Evolutionary conservation across 805 yeast species (phyloP).

Genomic region (Sporopachydermia lactativora): DNA sequence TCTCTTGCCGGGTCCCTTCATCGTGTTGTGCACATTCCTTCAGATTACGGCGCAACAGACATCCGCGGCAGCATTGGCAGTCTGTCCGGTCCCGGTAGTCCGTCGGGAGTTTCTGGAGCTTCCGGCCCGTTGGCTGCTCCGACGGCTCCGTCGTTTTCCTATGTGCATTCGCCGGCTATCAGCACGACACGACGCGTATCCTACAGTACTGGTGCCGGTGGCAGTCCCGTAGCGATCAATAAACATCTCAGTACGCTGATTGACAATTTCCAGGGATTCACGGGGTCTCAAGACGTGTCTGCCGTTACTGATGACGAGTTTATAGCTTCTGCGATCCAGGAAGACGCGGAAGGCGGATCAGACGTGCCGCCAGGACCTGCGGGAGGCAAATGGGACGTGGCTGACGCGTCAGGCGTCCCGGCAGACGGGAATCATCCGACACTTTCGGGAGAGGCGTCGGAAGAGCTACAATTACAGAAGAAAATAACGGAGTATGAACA

Average conservation of each 20-base stretch:
- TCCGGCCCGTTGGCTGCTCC: neutral
- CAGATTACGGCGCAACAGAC: neutral
- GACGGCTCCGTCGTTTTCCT: neutral
- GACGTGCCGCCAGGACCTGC: neutral
- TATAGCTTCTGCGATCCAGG: neutral
- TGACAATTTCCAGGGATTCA: neutral
- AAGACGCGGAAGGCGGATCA: constrained; percentile 4
- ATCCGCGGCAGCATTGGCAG: no score
- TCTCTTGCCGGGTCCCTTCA: neutral
- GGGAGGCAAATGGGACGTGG: neutral
- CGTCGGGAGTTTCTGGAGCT: no score
- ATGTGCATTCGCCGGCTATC: neutral
- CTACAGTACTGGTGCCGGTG: neutral
- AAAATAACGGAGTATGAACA: constrained; percentile 3
- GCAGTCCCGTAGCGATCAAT: neutral
- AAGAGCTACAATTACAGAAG: constrained; percentile 4
- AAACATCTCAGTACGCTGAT: neutral
- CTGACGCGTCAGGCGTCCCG: neutral
- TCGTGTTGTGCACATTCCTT: neutral
- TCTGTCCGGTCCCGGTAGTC: no score
- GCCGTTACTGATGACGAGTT: constrained; percentile 1
- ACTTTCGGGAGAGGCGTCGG: constrained; percentile 8
- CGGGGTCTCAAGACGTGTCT: neutral
- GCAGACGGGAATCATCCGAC: neutral
- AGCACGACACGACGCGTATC: neutral